Evolutionary conservation across 2,329 filamentous ascomycete species (phyloP).

Genomic region (Fusarium torulosum): DNA sequence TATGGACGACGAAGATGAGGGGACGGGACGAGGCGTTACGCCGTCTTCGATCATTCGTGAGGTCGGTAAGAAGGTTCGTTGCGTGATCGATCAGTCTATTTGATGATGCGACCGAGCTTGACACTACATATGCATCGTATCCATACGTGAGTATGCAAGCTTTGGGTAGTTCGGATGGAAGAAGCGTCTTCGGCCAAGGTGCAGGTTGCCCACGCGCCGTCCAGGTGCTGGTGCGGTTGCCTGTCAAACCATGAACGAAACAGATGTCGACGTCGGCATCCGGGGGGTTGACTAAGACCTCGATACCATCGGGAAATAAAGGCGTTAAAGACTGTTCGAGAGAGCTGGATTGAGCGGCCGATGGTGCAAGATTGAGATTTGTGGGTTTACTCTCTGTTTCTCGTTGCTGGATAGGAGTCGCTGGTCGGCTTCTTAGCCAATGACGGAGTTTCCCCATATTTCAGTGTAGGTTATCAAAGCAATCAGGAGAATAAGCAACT

Average conservation of each 20-base stretch:
- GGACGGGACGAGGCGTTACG: conserved; percentile 32
- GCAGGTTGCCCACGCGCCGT: conserved; percentile 45
- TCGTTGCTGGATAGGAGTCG: too few species aligned
- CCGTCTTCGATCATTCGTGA: neutral
- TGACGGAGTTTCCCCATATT: too few species aligned
- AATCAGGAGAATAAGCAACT: too few species aligned
- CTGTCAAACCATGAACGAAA: conserved; percentile 58
- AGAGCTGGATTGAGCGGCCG: too few species aligned
- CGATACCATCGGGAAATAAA: conserved; percentile 28
- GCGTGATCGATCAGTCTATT: conserved; percentile 42
- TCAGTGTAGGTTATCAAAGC: too few species aligned
- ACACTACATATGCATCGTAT: conserved; percentile 53
- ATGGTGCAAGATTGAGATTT: too few species aligned
- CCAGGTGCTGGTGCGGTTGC: conserved; percentile 56
- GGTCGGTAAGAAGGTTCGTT: conserved; percentile 4
- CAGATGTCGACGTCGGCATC: conserved; percentile 46
- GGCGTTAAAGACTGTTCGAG: too few species aligned
- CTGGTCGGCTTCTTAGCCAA: too few species aligned
- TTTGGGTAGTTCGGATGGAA: conserved; percentile 48
- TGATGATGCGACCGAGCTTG: conserved; percentile 27
- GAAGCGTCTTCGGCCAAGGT: conserved; percentile 53
- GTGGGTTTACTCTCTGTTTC: too few species aligned
- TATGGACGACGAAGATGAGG: conserved; percentile 43
- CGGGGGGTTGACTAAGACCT: conserved; percentile 17
- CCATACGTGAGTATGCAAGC: conserved; percentile 57